Evolutionary conservation across 2,329 filamentous ascomycete genomes (phyloP), one percentile per base, ranked within the genome.

Genomic region (Whalleya microplaca): DNA sequence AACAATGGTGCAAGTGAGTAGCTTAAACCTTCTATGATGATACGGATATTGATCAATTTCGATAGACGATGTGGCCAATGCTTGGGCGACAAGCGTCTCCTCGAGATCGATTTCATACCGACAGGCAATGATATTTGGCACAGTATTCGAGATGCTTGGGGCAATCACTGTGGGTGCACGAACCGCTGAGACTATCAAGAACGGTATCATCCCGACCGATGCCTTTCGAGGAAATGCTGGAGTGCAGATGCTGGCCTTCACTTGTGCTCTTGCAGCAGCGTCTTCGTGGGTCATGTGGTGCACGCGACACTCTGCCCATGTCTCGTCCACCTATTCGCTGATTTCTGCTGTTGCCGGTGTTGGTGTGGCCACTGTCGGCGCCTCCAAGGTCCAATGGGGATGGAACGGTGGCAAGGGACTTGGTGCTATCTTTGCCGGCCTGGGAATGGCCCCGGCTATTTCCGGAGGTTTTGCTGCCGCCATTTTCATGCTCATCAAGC

Each of bases 261-360:
- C 84, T 29, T 87, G 84, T 59, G 84, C 85, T 21, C 78, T 85
- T 0, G 85, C 85, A 16, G 87, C 80, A 64, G 86, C 87, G 48
- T 85, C 87, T 1, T 77, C 80, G 9, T 92, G 89, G 88, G 87
- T 92, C 45, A 91, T 91, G 87, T 91, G 88, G 87, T 91, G 88
- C 73, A 92, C 88, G 1, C 79, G 81, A 45, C 80, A 91, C 79
- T 89, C 86, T 3, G 86, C 87, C 56, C 89, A 89, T 75, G 87
- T 90, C 64, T 89, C 87, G 0, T 89, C 87, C 0, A 90, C 87
- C 21, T 89, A 90, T 78, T 89, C 87, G 0, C 81, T 90, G 51
- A 83, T 90, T 69, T 89, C 86, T 0, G 81, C 86, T 55, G 80
- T 90, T 41, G 86, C 85, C 55, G 86, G 87, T 74, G 87, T 89